phyloP scores from a whole-genome alignment of 805 yeast species.

The Candida qinlingensis region DNA sequence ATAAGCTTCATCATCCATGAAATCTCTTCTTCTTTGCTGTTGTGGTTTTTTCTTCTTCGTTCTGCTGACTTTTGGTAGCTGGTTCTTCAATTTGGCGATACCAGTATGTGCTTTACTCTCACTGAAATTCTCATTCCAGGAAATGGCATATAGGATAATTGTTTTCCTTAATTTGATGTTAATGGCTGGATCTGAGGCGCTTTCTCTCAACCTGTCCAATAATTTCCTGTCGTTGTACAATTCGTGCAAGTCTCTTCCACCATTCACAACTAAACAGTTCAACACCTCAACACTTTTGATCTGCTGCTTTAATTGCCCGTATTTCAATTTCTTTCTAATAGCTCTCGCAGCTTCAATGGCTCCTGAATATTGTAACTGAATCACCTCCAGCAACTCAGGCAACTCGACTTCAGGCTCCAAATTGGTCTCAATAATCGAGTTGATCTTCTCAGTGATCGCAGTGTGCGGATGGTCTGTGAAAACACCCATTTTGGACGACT shows the following conservation, averaged over 20 bases:
- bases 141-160: constrained; percentile 45
- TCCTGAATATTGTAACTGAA: constrained; percentile 33
- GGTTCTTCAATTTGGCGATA: constrained; percentile 41
- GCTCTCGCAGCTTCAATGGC: constrained; percentile 84
- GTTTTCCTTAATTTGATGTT: constrained; percentile 42
- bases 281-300: constrained; percentile 57
- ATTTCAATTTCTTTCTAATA: constrained; percentile 79
- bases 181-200: constrained; percentile 39
- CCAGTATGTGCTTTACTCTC: constrained; percentile 45
- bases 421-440: constrained; percentile 37
- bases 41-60: constrained; percentile 15
- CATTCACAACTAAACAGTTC: constrained; percentile 57
- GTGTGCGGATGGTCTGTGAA: constrained; percentile 60
- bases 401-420: constrained; percentile 31
- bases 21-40: constrained; percentile 23
- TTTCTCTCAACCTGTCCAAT: constrained; percentile 54
- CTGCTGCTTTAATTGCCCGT: constrained; percentile 65
- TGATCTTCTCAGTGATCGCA: constrained; percentile 60
- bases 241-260: constrained; percentile 30
- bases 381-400: constrained; percentile 28
- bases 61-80: constrained; percentile 33
- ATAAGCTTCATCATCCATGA: constrained; percentile 51
- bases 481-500: constrained; percentile 39
- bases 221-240: constrained; percentile 67
- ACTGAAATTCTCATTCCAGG: constrained; percentile 61